These are phyloP conservation scores for Kodamaea sp. DNA, from an alignment of 1,139 yeast species.

Conservation along the genomic window DNA sequence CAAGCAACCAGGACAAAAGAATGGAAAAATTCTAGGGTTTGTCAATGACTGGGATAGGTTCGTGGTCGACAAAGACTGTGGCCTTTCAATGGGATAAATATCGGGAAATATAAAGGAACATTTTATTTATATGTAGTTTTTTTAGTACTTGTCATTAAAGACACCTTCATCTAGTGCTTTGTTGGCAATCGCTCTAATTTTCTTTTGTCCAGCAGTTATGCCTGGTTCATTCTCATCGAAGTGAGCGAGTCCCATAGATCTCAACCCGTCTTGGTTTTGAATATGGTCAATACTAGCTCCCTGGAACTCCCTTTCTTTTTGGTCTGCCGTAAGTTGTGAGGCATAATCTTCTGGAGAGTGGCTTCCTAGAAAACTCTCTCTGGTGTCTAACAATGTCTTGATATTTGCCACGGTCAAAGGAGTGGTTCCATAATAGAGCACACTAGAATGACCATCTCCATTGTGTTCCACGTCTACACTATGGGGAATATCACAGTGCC, in stretches of 20 bases:
- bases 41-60: slow-evolving; percentile 33
- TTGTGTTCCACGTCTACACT: not conserved
- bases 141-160: too few species aligned
- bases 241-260: not conserved
- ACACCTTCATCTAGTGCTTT: not conserved
- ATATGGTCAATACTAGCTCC: not conserved
- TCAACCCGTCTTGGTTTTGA: not conserved
- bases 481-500: slow-evolving; percentile 44
- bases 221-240: not conserved
- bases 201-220: not conserved
- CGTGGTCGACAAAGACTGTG: slow-evolving; percentile 28
- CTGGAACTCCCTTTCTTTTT: not conserved
- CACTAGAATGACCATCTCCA: not conserved
- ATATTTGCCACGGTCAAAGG: not conserved
- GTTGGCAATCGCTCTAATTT: not conserved
- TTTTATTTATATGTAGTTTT: too few species aligned
- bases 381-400: not conserved
- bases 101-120: too few species aligned
- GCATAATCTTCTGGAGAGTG: not conserved
- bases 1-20: too few species aligned
- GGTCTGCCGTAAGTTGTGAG: not conserved
- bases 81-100: slow-evolving; percentile 28
- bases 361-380: not conserved
- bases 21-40: slow-evolving; percentile 19
- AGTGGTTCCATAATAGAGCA: not conserved